Percentiles rank a stretch among this genome's conserved stretches.
These are phyloP conservation scores for Trifolium dubium DNA, from an alignment of 306 rosid species.

Conservation along the genomic window DNA sequence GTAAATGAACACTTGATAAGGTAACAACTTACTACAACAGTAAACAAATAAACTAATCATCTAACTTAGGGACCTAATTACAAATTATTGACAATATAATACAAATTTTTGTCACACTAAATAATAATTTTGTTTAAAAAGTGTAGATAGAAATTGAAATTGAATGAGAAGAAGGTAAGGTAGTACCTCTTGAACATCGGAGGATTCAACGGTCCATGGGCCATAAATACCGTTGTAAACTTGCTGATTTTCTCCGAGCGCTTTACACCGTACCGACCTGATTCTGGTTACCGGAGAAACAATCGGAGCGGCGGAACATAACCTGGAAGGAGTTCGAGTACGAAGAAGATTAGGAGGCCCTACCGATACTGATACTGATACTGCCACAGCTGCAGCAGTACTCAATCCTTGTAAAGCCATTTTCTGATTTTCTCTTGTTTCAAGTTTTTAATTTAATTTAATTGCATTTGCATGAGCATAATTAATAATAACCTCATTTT, in stretches of 20 bases:
- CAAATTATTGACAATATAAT: too few relatives aligned
- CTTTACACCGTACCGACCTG: conserved; percentile 56
- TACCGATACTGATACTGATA: conserved; percentile 3
- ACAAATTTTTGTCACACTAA: too few relatives aligned
- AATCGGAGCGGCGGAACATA: not conserved
- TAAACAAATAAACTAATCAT: not conserved
- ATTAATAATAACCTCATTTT: not conserved
- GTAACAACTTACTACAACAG: not conserved
- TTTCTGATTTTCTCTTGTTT: not conserved
- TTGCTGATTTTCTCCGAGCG: conserved; percentile 57
- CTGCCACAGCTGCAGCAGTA: conserved; percentile 30
- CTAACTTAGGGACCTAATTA: too few relatives aligned
- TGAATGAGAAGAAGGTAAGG: not conserved
- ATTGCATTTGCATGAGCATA: not conserved
- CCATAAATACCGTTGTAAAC: conserved; percentile 82
- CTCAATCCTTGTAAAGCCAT: conserved; percentile 47
- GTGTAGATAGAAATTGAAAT: not conserved
- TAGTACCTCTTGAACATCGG: conserved; percentile 76
- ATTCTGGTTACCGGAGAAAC: conserved; percentile 25
- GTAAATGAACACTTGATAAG: not conserved
- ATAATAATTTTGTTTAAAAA: too few relatives aligned
- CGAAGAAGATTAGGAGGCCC: conserved; percentile 6
- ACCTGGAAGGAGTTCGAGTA: conserved; percentile 2
- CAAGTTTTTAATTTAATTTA: not conserved
- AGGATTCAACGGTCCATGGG: conserved; percentile 79